Conservation (phyloP, 805 yeast species). For the Clavispora phyllophila region DNA sequence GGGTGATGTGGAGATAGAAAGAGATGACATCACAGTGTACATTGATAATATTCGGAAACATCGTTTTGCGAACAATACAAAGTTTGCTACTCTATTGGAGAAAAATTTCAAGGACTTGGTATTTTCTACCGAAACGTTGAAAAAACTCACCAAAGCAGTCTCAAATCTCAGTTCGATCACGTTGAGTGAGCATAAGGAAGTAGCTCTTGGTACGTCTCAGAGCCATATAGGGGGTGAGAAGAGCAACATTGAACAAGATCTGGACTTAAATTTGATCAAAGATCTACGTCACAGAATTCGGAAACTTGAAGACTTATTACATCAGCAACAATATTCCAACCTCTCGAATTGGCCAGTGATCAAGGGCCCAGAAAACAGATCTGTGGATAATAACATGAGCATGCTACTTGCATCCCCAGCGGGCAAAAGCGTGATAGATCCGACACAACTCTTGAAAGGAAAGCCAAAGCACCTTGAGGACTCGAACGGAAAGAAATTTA, state of each 20-base stretch:
- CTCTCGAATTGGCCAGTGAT: constrained; percentile 42
- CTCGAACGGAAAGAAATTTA: constrained; percentile 6
- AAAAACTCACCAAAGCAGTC: constrained; percentile 26
- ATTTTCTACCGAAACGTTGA: constrained; percentile 35
- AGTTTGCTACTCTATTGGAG: constrained; percentile 35
- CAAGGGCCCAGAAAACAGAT: neutral
- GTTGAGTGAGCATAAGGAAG: neutral
- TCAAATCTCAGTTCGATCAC: constrained; percentile 21
- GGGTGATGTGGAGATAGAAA: constrained; percentile 26
- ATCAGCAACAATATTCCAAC: constrained; percentile 62
- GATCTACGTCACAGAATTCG: constrained; percentile 70
- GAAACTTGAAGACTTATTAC: constrained; percentile 71
- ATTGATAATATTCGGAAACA: constrained; percentile 23
- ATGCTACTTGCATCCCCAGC: constrained; percentile 6
- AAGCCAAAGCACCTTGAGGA: neutral
- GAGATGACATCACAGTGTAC: constrained; percentile 30
- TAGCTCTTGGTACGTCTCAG: neutral
- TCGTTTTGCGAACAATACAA: constrained; percentile 19
- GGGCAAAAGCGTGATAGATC: constrained; percentile 12
- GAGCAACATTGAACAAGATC: constrained; percentile 17
- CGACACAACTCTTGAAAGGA: constrained; percentile 26
- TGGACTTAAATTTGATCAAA: constrained; percentile 38
- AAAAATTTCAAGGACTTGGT: constrained; percentile 44
- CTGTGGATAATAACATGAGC: constrained; percentile 12
- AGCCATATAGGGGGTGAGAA: neutral